phyloP scores from a whole-genome alignment of 2,329 filamentous ascomycete genomes.

The Diplodia corticola region DNA sequence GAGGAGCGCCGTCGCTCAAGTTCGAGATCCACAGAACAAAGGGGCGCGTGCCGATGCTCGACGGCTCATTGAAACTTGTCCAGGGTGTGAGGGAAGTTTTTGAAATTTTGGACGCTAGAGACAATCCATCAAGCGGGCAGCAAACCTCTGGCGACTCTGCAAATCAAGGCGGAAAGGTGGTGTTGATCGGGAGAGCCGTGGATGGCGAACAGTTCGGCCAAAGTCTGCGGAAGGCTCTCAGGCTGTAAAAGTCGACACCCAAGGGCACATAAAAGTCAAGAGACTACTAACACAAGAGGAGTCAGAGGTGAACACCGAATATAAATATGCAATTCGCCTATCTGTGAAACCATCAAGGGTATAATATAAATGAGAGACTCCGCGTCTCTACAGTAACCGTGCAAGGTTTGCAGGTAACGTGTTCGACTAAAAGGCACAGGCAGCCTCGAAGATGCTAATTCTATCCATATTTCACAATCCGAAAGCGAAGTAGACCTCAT shows the following conservation, averaged over 20 bases:
- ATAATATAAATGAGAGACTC: constrained; percentile 4
- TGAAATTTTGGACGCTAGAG: constrained; percentile 70
- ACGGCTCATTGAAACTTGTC: constrained; percentile 69
- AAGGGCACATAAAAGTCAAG: not conserved
- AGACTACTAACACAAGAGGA: not conserved
- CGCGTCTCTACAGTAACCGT: not conserved
- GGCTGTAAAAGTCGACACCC: not conserved
- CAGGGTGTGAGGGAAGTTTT: constrained; percentile 94
- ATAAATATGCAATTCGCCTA: not conserved
- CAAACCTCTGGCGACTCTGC: not conserved
- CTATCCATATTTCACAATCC: not conserved
- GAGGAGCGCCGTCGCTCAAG: constrained; percentile 26
- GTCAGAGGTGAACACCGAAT: not conserved
- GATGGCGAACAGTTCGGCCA: constrained; percentile 20
- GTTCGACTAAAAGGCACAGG: not conserved
- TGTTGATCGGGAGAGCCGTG: constrained; percentile 26
- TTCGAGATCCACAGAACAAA: constrained; percentile 91
- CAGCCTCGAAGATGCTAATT: not conserved
- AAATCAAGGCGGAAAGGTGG: constrained; percentile 25
- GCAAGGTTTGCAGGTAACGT: not conserved
- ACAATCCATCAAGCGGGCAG: constrained; percentile 6
- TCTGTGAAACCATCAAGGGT: not conserved
- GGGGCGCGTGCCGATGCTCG: constrained; percentile 66
- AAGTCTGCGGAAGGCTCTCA: constrained; percentile 20
- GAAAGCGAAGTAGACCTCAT: not conserved